phyloP scores from a whole-genome alignment of 441 rosid genomes.

The Pelargonium citronellum region DNA sequence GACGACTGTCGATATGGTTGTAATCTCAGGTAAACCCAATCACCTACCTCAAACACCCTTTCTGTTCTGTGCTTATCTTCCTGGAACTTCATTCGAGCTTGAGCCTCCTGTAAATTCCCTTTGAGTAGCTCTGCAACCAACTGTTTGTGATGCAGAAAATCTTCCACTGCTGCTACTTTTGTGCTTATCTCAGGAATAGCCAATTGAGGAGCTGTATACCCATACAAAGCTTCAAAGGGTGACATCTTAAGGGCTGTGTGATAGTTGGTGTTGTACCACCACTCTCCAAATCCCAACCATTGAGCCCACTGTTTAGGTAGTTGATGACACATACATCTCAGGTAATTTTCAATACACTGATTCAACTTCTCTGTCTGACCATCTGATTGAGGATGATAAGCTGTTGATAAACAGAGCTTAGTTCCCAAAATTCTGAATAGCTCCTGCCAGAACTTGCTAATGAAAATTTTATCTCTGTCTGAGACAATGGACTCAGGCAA shows the following conservation, averaged over 20 bases:
- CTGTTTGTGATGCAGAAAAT: not conserved
- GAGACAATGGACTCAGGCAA: not conserved
- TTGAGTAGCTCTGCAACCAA: too few species aligned
- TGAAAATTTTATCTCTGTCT: not conserved
- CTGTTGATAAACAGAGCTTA: not conserved
- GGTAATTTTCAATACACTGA: not conserved
- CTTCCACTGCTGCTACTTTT: not conserved
- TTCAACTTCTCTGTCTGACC: not conserved
- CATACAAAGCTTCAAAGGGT: not conserved
- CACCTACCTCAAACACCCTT: not conserved
- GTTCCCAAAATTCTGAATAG: not conserved
- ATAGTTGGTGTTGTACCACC: not conserved
- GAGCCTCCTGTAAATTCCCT: not conserved
- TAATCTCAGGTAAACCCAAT: not conserved
- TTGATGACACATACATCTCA: not conserved
- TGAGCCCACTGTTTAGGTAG: not conserved
- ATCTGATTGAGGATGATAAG: not conserved
- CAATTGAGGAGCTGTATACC: not conserved
- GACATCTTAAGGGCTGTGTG: not conserved
- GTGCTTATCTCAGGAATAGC: not conserved
- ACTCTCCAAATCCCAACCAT: not conserved
- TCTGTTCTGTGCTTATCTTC: not conserved
- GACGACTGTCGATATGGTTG: not conserved
- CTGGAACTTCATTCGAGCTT: not conserved
- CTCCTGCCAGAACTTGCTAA: not conserved